phyloP scores from a whole-genome alignment of 2,329 filamentous ascomycete species.

The Trichoderma brevicompactum region DNA sequence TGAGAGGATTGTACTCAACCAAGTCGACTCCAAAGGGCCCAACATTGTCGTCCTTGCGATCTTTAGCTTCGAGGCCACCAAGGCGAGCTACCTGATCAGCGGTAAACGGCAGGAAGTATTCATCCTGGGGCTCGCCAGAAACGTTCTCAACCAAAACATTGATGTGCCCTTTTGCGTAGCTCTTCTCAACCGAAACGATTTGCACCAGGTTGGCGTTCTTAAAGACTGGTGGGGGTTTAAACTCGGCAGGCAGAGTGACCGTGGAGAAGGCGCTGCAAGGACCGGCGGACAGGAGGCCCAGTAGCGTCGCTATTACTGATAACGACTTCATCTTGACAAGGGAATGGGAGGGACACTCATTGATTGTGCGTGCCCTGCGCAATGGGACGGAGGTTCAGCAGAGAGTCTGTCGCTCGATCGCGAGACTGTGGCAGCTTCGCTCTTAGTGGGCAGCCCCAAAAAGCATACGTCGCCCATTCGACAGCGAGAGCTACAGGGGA shows the following conservation, averaged over 20 bases:
- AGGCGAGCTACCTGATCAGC: slow-evolving; percentile 73
- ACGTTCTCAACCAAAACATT: slow-evolving; percentile 95
- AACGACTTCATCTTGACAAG: slow-evolving; percentile 48
- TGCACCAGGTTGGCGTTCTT: slow-evolving; percentile 92
- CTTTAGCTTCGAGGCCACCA: slow-evolving; percentile 87
- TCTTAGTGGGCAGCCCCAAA: slow-evolving; percentile 35
- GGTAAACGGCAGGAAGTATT: slow-evolving; percentile 91
- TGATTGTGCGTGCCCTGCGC: slow-evolving; percentile 39
- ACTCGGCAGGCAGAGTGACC: slow-evolving; percentile 64
- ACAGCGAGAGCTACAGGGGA: slow-evolving; percentile 38
- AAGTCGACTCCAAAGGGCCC: slow-evolving; percentile 71
- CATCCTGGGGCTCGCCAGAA: slow-evolving; percentile 74
- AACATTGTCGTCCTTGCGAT: slow-evolving; percentile 78
- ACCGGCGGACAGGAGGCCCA: slow-evolving; percentile 59
- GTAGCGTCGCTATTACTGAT: slow-evolving; percentile 60
- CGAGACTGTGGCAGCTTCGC: slow-evolving; percentile 29
- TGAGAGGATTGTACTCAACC: slow-evolving; percentile 67
- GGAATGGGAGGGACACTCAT: slow-evolving; percentile 40
- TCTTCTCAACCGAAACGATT: slow-evolving; percentile 90
- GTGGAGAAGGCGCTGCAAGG: slow-evolving; percentile 56
- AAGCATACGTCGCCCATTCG: slow-evolving; percentile 46
- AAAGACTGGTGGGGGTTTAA: slow-evolving; percentile 88
- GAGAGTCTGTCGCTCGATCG: slow-evolving; percentile 27
- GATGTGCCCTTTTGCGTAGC: slow-evolving; percentile 84
- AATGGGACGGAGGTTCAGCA: slow-evolving; percentile 30